These are phyloP conservation scores for Myxozyma neotropica DNA, from an alignment of 805 yeast species.

Conservation along the genomic window DNA sequence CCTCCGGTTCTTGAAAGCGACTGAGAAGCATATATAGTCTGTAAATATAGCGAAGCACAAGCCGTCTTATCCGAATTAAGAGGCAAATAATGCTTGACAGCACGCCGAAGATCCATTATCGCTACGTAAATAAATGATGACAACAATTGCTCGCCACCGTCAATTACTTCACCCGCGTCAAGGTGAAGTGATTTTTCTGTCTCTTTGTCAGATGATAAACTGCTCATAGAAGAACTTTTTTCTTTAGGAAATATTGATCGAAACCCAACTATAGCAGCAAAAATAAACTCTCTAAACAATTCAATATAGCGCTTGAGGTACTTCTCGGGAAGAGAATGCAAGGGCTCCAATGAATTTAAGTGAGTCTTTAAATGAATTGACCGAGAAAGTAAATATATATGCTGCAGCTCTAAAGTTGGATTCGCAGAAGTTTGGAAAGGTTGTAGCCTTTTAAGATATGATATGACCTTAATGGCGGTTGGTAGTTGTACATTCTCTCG, in stretches of 20 bases:
- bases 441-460: constrained; percentile 66
- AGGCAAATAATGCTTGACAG: constrained; percentile 37
- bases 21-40: constrained; percentile 85
- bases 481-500: constrained; percentile 77
- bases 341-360: constrained; percentile 58
- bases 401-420: constrained; percentile 47
- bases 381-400: constrained; percentile 68
- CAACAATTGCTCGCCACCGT: constrained; percentile 33
- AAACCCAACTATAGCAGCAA: constrained; percentile 68
- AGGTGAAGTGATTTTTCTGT: not conserved
- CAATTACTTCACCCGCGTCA: not conserved
- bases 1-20: constrained; percentile 72
- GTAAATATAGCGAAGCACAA: constrained; percentile 70
- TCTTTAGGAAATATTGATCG: constrained; percentile 60
- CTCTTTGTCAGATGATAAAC: not conserved
- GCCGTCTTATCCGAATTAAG: constrained; percentile 39
- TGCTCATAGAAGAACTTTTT: constrained; percentile 21
- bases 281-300: constrained; percentile 78
- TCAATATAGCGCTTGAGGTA: constrained; percentile 80
- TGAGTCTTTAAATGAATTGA: constrained; percentile 67
- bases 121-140: constrained; percentile 40
- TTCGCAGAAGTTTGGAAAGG: constrained; percentile 40
- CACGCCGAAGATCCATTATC: constrained; percentile 34
- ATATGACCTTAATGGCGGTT: constrained; percentile 74
- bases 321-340: constrained; percentile 57